phyloP scores from a whole-genome alignment of 257 asterid genomes.

The Leonotis leonurus region DNA sequence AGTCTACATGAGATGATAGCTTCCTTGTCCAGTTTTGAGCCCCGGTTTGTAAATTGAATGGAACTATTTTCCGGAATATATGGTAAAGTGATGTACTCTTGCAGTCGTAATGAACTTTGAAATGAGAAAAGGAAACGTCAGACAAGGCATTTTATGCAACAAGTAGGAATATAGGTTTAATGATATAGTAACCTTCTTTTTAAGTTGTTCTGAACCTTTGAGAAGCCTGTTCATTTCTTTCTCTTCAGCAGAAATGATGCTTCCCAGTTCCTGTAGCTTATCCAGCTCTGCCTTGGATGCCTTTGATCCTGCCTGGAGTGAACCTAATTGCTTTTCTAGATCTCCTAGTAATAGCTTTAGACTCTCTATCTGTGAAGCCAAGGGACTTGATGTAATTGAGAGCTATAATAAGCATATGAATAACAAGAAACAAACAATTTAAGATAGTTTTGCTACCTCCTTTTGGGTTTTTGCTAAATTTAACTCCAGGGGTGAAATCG shows the following conservation, averaged over 20 bases:
- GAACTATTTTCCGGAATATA: neutral
- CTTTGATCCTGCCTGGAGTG: constrained; percentile 60
- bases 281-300: constrained; percentile 63
- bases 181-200: constrained; percentile 59
- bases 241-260: constrained; percentile 60
- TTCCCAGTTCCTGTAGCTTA: constrained; percentile 56
- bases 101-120: neutral
- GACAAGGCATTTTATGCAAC: neutral
- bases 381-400: neutral
- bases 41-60: neutral
- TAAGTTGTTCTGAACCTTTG: constrained; percentile 67
- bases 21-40: neutral
- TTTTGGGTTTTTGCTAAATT: constrained; percentile 73
- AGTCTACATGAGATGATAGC: neutral
- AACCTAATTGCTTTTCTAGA: constrained; percentile 62
- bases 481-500: constrained; percentile 64
- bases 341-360: constrained; percentile 54
- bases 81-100: neutral
- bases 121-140: neutral
- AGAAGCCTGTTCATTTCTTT: constrained; percentile 66
- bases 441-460: constrained; percentile 47
- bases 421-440: neutral
- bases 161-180: neutral
- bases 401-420: neutral
- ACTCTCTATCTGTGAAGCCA: constrained; percentile 57